A percentile compares a stretch with the other conserved stretches of the same genome.
These are phyloP conservation scores for Sarocladium brachiariae DNA, from an alignment of 2,329 filamentous ascomycete species.

Conservation along the genomic window DNA sequence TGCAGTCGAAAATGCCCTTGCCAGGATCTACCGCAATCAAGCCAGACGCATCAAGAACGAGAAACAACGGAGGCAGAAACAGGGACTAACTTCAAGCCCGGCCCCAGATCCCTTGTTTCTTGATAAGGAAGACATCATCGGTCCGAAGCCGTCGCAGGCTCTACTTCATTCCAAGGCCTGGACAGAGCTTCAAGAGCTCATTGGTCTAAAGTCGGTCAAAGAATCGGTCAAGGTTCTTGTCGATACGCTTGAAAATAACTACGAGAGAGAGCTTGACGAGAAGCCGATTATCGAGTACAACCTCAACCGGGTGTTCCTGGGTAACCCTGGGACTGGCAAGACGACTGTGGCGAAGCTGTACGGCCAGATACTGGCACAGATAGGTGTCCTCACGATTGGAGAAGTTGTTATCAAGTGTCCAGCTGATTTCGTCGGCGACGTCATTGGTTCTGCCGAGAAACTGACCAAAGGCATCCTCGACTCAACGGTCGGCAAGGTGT, in stretches of 20 bases:
- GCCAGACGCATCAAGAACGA: conserved; percentile 45
- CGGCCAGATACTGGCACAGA: conserved; percentile 57
- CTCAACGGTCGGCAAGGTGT: conserved; percentile 61
- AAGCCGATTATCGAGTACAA: conserved; percentile 51
- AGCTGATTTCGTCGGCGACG: conserved; percentile 61
- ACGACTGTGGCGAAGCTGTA: conserved; percentile 70
- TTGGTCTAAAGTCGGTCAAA: conserved; percentile 58
- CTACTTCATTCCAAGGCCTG: conserved; percentile 49
- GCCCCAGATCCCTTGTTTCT: conserved; percentile 52
- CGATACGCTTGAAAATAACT: conserved; percentile 58
- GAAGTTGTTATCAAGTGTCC: conserved; percentile 70
- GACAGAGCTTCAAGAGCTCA: conserved; percentile 48
- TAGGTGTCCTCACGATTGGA: conserved; percentile 60
- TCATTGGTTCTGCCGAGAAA: conserved; percentile 59
- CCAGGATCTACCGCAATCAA: conserved; percentile 51
- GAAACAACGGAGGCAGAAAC: conserved; percentile 22
- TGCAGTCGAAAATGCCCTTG: conserved; percentile 55
- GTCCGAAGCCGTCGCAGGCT: conserved; percentile 53
- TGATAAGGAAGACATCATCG: conserved; percentile 63
- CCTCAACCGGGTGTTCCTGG: conserved; percentile 64
- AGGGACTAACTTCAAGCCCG: conserved; percentile 14
- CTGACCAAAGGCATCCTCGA: conserved; percentile 67
- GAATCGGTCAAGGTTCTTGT: conserved; percentile 49
- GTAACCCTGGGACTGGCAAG: conserved; percentile 69
- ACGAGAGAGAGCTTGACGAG: conserved; percentile 57